phyloP scores from a whole-genome alignment of 371 early-diverging fungal species.

The Mucor mucedo region DNA sequence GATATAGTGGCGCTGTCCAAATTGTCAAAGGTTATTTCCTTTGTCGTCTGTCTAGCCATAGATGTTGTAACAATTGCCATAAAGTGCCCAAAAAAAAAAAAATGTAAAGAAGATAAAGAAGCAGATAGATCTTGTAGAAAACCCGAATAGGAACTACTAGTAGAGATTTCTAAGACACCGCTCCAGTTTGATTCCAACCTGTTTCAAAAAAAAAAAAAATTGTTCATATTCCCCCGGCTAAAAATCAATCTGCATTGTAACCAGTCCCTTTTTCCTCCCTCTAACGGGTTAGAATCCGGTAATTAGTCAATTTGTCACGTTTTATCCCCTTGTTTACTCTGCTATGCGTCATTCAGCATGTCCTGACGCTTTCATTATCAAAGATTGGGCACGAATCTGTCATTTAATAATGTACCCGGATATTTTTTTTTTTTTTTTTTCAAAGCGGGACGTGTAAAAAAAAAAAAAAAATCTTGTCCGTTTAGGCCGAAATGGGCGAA shows the following conservation, averaged over 20 bases:
- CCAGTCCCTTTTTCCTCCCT: not conserved
- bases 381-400: too few relatives aligned
- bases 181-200: too few relatives aligned
- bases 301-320: conserved; percentile 1
- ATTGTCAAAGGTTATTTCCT: not conserved
- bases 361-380: not conserved
- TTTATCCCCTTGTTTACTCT: too few relatives aligned
- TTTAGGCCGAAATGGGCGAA: not conserved
- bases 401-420: not conserved
- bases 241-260: too few relatives aligned
- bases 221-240: too few relatives aligned
- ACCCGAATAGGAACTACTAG: too few relatives aligned
- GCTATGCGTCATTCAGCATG: too few relatives aligned
- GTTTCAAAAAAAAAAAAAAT: conserved; percentile 18
- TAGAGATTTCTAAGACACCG: too few relatives aligned
- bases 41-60: not conserved
- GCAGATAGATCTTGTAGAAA: too few relatives aligned
- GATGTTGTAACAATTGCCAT: too few relatives aligned
- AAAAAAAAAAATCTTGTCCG: too few relatives aligned
- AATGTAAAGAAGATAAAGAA: not conserved
- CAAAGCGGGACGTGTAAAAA: not conserved
- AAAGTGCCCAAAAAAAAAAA: not conserved
- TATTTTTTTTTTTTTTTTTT: not conserved
- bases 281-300: conserved; percentile 12
- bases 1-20: not conserved